Evolutionary conservation across 129 eudicot genomes (phyloP).

Genomic region (Pulicaria dysenterica): DNA sequence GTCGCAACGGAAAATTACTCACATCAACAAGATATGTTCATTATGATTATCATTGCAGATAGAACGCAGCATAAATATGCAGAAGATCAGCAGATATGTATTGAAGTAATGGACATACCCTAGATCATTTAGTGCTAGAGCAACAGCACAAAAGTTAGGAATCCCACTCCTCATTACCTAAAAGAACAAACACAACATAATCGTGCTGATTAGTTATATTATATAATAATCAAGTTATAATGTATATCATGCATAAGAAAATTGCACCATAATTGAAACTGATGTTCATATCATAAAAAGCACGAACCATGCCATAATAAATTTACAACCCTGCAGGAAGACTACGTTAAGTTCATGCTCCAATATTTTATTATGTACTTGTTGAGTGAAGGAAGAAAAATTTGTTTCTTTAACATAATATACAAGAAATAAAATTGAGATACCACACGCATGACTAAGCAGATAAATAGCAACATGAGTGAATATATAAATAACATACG

Average conservation of each 20-base stretch:
- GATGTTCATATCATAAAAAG: background rate
- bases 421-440: too few relatives aligned
- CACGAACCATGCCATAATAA: background rate
- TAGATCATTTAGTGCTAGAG: constrained; percentile 83
- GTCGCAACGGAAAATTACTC: too few relatives aligned
- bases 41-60: background rate
- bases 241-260: background rate
- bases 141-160: constrained; percentile 98
- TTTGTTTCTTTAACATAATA: too few relatives aligned
- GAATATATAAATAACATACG: background rate
- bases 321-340: background rate
- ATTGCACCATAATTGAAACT: background rate
- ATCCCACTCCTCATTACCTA: constrained; percentile 94
- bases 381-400: background rate
- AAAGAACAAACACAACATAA: constrained; percentile 10
- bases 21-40: background rate
- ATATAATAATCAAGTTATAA: background rate
- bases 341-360: background rate
- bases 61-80: background rate
- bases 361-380: background rate
- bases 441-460: background rate
- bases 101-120: constrained; percentile 55
- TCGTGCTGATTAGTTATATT: background rate
- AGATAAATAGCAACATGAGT: background rate
- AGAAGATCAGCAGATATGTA: background rate